A percentile compares a stretch with the other conserved stretches of the same genome.
Evolutionary conservation across 176 grass and related monocot genomes (phyloP).

Genomic region (Tillandsia fasciculata): DNA sequence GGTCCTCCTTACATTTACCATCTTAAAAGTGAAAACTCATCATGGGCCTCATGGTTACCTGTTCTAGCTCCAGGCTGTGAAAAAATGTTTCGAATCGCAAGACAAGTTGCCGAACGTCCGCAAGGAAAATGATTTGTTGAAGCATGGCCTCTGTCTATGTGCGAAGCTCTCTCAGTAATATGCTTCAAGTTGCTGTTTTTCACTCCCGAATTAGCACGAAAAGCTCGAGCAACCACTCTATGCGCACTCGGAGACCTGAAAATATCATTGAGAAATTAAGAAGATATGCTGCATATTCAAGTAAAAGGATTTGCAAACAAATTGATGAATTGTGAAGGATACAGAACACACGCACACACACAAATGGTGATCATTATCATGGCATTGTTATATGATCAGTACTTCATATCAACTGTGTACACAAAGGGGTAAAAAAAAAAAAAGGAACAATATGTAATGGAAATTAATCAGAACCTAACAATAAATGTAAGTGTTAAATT

Average conservation of each 20-base stretch:
- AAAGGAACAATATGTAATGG: no score
- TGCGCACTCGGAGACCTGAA: slow-evolving; percentile 21
- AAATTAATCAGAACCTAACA: no score
- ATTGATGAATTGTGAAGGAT: neutral
- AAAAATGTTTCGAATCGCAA: slow-evolving; percentile 16
- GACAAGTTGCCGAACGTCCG: slow-evolving; percentile 1
- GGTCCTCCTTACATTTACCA: neutral
- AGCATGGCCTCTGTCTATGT: neutral
- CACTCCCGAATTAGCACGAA: slow-evolving; percentile 6
- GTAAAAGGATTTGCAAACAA: neutral
- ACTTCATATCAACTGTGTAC: no score
- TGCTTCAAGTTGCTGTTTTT: slow-evolving; percentile 5
- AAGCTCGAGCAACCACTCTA: neutral
- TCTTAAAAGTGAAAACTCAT: neutral
- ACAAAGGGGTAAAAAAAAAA: no score
- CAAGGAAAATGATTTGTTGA: neutral
- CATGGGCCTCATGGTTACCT: neutral
- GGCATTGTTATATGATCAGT: no score
- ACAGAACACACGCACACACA: no score
- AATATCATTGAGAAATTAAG: neutral
- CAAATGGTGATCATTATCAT: no score
- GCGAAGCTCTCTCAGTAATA: slow-evolving; percentile 1
- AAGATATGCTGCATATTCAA: neutral
- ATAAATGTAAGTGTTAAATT: no score
- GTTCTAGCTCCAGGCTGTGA: neutral